Evolutionary conservation across 805 yeast genomes (phyloP).

Genomic region (Pichia occidentalis): DNA sequence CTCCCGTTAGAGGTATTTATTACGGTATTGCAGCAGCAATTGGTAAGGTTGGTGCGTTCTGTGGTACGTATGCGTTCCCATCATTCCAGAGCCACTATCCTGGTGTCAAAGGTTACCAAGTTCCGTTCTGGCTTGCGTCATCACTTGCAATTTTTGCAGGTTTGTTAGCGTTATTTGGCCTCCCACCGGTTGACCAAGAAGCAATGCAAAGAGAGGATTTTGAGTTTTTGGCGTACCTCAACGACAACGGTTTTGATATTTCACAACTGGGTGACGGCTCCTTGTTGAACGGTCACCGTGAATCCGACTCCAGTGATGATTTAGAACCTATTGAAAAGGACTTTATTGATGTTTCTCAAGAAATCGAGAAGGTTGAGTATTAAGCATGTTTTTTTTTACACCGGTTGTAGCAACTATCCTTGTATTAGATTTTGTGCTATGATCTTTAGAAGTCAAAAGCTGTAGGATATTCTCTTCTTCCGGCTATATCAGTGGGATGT

Average conservation of each 20-base stretch:
- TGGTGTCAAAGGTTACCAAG: conserved; percentile 58
- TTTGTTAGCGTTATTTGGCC: conserved; percentile 55
- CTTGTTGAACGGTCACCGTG: conserved; percentile 13
- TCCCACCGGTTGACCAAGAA: conserved; percentile 80
- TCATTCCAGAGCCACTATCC: conserved; percentile 56
- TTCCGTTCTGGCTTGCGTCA: conserved; percentile 79
- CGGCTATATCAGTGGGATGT: too few species aligned
- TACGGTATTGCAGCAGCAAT: conserved; percentile 88
- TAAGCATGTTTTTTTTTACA: too few species aligned
- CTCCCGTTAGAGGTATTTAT: conserved; percentile 85
- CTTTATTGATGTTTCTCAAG: too few species aligned
- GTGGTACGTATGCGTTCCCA: conserved; percentile 86
- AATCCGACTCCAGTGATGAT: too few species aligned
- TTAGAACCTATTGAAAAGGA: too few species aligned
- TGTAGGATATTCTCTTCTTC: too few species aligned
- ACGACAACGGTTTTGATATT: conserved; percentile 63
- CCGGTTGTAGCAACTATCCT: too few species aligned
- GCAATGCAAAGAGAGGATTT: conserved; percentile 75
- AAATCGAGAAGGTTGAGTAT: too few species aligned
- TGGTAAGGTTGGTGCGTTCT: conserved; percentile 91
- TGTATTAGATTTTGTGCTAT: too few species aligned
- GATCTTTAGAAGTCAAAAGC: too few species aligned
- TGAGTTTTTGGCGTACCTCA: conserved; percentile 61
- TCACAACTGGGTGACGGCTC: conserved; percentile 43
- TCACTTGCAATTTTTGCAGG: conserved; percentile 71